Percentiles rank a stretch among this genome's conserved stretches.
Conservation (phyloP, 2,329 filamentous ascomycete species). For the Didymella segeticola region DNA sequence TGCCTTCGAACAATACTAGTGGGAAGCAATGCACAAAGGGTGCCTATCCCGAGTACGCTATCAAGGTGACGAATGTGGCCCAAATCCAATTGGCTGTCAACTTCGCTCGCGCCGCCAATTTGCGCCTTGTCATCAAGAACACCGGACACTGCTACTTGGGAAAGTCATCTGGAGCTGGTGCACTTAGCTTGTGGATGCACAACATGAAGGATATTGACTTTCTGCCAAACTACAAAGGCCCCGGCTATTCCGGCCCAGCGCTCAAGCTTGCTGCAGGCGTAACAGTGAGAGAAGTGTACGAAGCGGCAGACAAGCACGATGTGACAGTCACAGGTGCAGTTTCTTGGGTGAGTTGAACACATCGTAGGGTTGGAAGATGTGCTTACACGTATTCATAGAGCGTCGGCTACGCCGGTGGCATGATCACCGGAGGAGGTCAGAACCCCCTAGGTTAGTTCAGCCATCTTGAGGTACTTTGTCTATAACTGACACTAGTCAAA, state of each 20-base stretch:
- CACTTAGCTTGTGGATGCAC: conserved; percentile 17
- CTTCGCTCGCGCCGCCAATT: conserved; percentile 17
- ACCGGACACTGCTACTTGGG: conserved; percentile 24
- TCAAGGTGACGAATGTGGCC: conserved; percentile 18
- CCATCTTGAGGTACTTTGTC: neutral
- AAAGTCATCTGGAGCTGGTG: conserved; percentile 14
- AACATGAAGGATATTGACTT: conserved; percentile 15
- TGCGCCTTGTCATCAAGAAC: conserved; percentile 24
- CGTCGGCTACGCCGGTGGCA: neutral
- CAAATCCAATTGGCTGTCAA: conserved; percentile 18
- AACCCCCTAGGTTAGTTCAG: conserved; percentile 15
- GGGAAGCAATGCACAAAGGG: conserved; percentile 4
- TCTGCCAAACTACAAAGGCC: conserved; percentile 4
- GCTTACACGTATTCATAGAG: neutral
- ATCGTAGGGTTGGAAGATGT: neutral
- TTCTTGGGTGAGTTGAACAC: conserved; percentile 13
- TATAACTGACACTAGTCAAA: too few species aligned
- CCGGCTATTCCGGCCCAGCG: neutral
- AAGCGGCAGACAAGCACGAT: conserved; percentile 12
- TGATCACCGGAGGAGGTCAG: neutral
- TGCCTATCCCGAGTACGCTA: conserved; percentile 14
- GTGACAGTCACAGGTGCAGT: conserved; percentile 20
- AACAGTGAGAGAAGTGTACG: conserved; percentile 21
- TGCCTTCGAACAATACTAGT: conserved; percentile 12
- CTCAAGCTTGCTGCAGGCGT: conserved; percentile 19